Evolutionary conservation across 108 stramenopile species (phyloP), one percentile per base, ranked within the genome.

Genomic region (Skeletonema grethae): DNA sequence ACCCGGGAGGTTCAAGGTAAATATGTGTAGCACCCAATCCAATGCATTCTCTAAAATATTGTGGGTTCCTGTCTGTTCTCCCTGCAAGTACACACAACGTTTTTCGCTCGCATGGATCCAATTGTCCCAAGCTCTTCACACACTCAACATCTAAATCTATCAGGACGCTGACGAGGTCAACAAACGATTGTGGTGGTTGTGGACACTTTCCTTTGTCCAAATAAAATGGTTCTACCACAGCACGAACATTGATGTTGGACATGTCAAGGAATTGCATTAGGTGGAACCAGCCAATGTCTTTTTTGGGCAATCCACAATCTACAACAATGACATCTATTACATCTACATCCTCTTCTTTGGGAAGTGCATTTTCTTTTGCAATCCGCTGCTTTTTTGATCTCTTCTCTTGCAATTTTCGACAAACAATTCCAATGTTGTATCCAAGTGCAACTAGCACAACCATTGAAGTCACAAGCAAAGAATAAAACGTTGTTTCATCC

Each of bases 231-330:
- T 93, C 91, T 0, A 93, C 89, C 13, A 93, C 88, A 35, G 76
- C 75, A 74, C 69, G 56, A 20, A 75, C 56, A 73, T 80, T 53
- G 31, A 74, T 64, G 41, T 65, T 56, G 36, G 64, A 36, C 87
- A 83, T 62, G 50, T 91, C 87, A 39, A 93, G 59, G 30, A 95
- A 83, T 68, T 95, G 94, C 57, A 82, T 75, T 18, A 87, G 77
- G 69, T 95, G 94, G 56, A 87, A 92, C 91, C 90, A 91, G 16
- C 94, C 92, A 84, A 91, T 86, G n/a, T 85, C 83, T 13, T 71
- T 77, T 18, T 85, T 81, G 1, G 90, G 90, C 3, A 74, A 46
- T 2, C 88, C 87, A 66, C 84, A 84, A 72, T 87, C 91, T 2
- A 90, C 81, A 15, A 92, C 48, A 7, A 92, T 69, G 2, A 92